Base-by-base conservation (phyloP, 2,329 filamentous ascomycete species). In the Dryadomyces quercivorus region DNA sequence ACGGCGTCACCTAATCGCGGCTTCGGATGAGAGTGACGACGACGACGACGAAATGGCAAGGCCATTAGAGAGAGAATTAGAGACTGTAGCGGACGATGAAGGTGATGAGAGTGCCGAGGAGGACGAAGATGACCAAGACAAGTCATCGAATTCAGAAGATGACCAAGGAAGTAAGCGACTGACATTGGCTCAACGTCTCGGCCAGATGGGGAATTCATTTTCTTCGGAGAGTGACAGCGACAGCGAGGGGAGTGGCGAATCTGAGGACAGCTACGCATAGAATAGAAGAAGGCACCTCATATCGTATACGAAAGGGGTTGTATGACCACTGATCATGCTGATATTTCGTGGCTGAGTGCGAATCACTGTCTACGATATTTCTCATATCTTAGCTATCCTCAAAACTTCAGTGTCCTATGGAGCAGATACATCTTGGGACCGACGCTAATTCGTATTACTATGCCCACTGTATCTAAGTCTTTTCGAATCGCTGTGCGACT, bases 401-500 rank as follows among this genome's bases (percentile, higher is more conserved):
- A n/a, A n/a, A n/a, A n/a, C n/a, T n/a, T n/a, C 26, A 31, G 26
- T 5, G 26, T 31, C 26, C 26, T 4, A 31, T 5, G 4, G 26
- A 5, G 26, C 26, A 31, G 26, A 31, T 5, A 31, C 26, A 31
- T 8, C n/a, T n/a, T n/a, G 8, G 26, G 26, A 31, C 8, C 8
- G 26, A 31, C 8, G 26, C 8, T 31, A 31, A 31, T 8, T 31
- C 8, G 26, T 31, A 31, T 31, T 31, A 8, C 26, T 8, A 31
- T 8, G 26, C 26, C 36, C 15, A 40, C 4, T 15, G 3, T 40
- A 5, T 15, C 50, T 56, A 61, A n/a, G 58, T 57, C 56, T 61
- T 60, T 1, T 58, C 57, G 66, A 88, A 89, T 60, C 88, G 81
- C 76, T 84, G 82, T 69, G 87, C 84, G 47, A 89, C 91, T 36